Evolutionary conservation across 352 stramenopile species (phyloP), one percentile per base, ranked within the genome.

Genomic region (Globisporangium cystogenes): DNA sequence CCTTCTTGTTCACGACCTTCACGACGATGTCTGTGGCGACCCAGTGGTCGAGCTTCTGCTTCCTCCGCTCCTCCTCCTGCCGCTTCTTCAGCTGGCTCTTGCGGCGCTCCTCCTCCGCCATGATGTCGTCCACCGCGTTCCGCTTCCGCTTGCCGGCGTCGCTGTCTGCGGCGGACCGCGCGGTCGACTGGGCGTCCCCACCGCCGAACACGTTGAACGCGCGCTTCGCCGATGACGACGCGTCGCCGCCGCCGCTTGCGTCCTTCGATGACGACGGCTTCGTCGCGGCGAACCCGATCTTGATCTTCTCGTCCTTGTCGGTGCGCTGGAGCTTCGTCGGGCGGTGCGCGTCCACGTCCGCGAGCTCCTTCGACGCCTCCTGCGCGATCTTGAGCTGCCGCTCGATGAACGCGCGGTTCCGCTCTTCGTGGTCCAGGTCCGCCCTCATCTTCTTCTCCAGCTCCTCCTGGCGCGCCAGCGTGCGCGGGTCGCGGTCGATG

Each of bases 1-100:
- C 65, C 35, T 89, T 92, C 68, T 97, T 97, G 60, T 97, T 97
- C 53, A 96, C 83, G 37, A 98, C 78, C 55, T 98, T 97, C 26
- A 99, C 93, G 4, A 98, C 63, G 56, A 98, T 98, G 26, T 86
- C 76, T 31, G 61, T 78, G 2, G 80, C 69, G 33, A 99, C 55
- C 96, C 96, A 99, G 64, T 97, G 80, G 44, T 97, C 88, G 37
- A 92, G 85, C 20, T 69, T 62, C 42, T 76, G 70, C n/a, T 51
- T 57, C 35, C 58, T 57, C 20, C 51, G 52, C 39, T 80, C 70
- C 1, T 80, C 64, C 24, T 85, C 62, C 24, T 74, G 40, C 29
- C 67, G 63, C 48, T 72, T 63, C 59, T 53, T 61, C 8, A 76
- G 62, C 29, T 73, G 48, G 27, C 57, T 62, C 51, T 69, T 81